Evolutionary conservation across 2,329 filamentous ascomycete species (phyloP), one percentile per base, ranked within the genome.

Genomic region (Aspergillus ochraceus): DNA sequence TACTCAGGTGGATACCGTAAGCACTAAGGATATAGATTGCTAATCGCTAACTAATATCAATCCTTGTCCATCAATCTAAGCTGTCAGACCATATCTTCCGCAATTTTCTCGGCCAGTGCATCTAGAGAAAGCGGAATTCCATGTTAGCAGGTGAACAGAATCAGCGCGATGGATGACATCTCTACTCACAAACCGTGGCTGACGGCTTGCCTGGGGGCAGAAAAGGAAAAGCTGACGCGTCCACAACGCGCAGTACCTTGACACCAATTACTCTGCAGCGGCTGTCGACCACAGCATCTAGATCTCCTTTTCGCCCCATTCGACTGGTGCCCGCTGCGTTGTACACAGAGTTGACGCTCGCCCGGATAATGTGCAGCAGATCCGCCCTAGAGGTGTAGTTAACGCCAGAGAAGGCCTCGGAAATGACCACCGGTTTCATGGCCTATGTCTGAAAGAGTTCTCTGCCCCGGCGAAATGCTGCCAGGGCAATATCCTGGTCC

Each of bases 401-500:
- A 2, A 55, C 30, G 2, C 80, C 76, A 0, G 80, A 75, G 59
- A 70, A 68, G 50, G 70, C 66, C 62, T 80, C 77, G 0, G 71
- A 64, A 1, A 75, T 76, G 24, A 70, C 61, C 22, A 78, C 69
- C 1, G 68, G 55, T 10, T 60, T 57, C 59, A 76, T 66, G 6
- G 60, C 74, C 2, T 67, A 52, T 20, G 68, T 71, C 4, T 64
- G 53, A 54, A 70, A 78, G 0, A 74, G 68, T 22, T 79, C 61
- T 0, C 82, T 77, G 0, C 76, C 66, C 1, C 82, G 76, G 55
- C 77, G 79, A 65, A 78, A 80, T 0, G 71, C 70, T 0, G 77
- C 74, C 12, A 84, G 64, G 8, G 73, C 77, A 2, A 83, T 70
- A 22, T 82, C 77, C 11, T 74, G 61, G 42, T 84, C 82, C 0